Evolutionary conservation across 1,284 basidiomycete species (phyloP), one percentile per base, ranked within the genome.

Genomic region (Lentinula novae-zelandiae): DNA sequence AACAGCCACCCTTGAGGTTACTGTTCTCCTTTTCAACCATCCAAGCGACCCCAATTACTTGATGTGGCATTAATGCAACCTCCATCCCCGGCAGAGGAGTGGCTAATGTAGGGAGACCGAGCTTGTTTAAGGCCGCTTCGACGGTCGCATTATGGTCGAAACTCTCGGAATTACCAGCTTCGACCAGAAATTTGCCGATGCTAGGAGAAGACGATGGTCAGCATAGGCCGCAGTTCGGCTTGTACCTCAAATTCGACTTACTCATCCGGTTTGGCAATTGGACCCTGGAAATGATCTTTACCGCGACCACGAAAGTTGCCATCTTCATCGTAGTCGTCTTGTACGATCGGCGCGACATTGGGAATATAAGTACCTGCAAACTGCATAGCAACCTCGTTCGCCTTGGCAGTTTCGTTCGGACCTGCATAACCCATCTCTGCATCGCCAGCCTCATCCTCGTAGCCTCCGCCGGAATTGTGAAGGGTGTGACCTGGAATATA

Each of bases 21-120:
- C 76, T 73, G 46, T 71, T 71, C 68, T 89, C 87, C 56, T 82
- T 82, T 31, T 82, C 78, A 2, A 82, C 66, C 82, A 87, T 86
- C 87, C 87, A 89, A 1, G 82, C 78, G 0, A 87, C 84, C 1
- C 86, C 82, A 55, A 89, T 83, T 3, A 78, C 76, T 65, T 90
- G 87, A 72, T 89, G 86, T 10, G 86, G 79, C 78, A 89, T 81
- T 34, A 89, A 71, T 0, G 78, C 71, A 20, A 87, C 76, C 34
- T 75, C 75, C 81, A 89, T 83, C 4, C 81, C 81, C 0, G 78
- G 77, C 6, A 85, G 58, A 7, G 75, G 69, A 17, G 78, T 68
- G 49, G 74, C 74, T 42, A 82, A 72, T 33, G 66, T 70, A 15
- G 67, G 67, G 49, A 87, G 70, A 0, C 76, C 77, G 36, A 85